Conservation (phyloP, 495 filamentous ascomycete species). For the Penicillium soppii region DNA sequence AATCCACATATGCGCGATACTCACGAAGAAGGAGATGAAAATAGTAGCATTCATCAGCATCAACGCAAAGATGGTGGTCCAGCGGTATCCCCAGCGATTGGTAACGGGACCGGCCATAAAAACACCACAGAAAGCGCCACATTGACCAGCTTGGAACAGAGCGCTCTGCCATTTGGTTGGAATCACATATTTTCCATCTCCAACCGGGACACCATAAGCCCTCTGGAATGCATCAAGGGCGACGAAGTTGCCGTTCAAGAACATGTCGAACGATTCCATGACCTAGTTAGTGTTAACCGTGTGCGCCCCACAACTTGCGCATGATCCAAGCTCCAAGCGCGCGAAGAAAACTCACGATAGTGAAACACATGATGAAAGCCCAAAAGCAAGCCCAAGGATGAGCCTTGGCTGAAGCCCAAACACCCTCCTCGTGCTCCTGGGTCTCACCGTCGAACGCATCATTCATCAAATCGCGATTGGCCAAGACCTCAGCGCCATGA, state of each 20-base stretch:
- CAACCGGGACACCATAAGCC: slow-evolving; percentile 24
- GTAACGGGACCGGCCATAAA: slow-evolving; percentile 66
- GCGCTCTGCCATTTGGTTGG: slow-evolving; percentile 37
- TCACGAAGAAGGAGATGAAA: slow-evolving; percentile 65
- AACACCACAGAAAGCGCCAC: slow-evolving; percentile 67
- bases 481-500: slow-evolving; percentile 27
- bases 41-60: slow-evolving; percentile 60
- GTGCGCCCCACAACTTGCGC: not conserved
- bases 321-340: not conserved
- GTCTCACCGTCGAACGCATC: slow-evolving; percentile 37
- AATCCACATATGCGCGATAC: slow-evolving; percentile 7
- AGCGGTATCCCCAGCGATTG: slow-evolving; percentile 63
- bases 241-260: slow-evolving; percentile 40
- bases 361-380: slow-evolving; percentile 45
- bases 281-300: slow-evolving; percentile 22
- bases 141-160: slow-evolving; percentile 34
- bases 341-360: slow-evolving; percentile 33
- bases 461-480: slow-evolving; percentile 27
- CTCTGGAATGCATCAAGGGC: slow-evolving; percentile 24
- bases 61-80: slow-evolving; percentile 63
- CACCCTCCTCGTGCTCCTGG: slow-evolving; percentile 30
- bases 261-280: slow-evolving; percentile 46
- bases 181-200: slow-evolving; percentile 12
- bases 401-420: slow-evolving; percentile 31
- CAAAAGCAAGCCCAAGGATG: slow-evolving; percentile 51